phyloP scores from a whole-genome alignment of 177 flowering plant genomes.

The Tripterygium wilfordii region DNA sequence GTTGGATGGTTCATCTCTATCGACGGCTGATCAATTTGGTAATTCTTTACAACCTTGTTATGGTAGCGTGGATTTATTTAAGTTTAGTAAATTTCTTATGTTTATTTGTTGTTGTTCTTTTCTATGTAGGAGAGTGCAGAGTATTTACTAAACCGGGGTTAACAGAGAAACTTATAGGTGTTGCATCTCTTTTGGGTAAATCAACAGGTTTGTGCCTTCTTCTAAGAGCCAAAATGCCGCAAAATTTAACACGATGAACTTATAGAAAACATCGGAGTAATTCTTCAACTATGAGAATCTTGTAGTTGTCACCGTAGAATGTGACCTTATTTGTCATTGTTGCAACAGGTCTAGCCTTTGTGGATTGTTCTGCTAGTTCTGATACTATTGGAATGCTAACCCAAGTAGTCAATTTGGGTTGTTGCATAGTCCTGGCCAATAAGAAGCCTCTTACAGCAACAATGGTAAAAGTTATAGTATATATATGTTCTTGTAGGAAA shows the following conservation, averaged over 20 bases:
- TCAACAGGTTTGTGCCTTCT: slow-evolving; percentile 50
- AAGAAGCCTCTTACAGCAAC: slow-evolving; percentile 81
- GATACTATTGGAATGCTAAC: slow-evolving; percentile 52
- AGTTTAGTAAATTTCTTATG: not conserved
- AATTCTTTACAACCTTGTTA: not conserved
- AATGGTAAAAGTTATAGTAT: slow-evolving; percentile 32
- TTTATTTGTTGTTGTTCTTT: slow-evolving; percentile 1
- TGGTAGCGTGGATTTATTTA: not conserved
- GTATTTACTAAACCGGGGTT: slow-evolving; percentile 27
- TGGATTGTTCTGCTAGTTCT: slow-evolving; percentile 93
- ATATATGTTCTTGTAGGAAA: not conserved
- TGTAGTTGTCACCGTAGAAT: too few species aligned
- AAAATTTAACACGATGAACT: too few species aligned
- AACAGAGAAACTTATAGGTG: slow-evolving; percentile 32
- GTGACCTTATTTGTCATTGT: not conserved
- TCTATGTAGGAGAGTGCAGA: slow-evolving; percentile 32
- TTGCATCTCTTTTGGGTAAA: slow-evolving; percentile 44
- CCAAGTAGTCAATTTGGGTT: slow-evolving; percentile 49
- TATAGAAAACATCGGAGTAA: too few species aligned
- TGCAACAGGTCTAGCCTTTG: slow-evolving; percentile 57
- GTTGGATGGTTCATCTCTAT: slow-evolving; percentile 42
- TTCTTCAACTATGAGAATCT: too few species aligned
- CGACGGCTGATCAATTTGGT: slow-evolving; percentile 34
- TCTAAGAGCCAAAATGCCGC: too few species aligned
- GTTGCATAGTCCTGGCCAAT: slow-evolving; percentile 81